phyloP scores from a whole-genome alignment of 768 basidiomycete species.

The Lactifluus hygrophoroides region DNA sequence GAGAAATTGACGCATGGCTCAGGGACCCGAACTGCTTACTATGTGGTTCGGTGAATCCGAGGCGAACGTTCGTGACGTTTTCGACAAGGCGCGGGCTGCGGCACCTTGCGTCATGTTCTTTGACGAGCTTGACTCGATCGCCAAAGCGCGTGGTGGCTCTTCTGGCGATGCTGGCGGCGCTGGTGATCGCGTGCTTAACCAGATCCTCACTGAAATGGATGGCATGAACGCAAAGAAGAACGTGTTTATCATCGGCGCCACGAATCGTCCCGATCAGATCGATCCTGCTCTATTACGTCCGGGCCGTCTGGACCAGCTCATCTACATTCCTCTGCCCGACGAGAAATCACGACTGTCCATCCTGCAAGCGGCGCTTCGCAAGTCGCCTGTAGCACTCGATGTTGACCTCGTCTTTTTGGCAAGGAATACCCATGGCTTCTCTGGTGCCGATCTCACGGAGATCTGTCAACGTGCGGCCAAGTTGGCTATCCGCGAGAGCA shows the following conservation, averaged over 20 bases:
- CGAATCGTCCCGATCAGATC: conserved; percentile 94
- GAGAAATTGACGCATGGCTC: conserved; percentile 15
- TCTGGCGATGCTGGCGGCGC: conserved; percentile 92
- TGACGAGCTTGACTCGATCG: conserved; percentile 98
- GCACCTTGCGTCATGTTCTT: conserved; percentile 99
- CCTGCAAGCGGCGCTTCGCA: conserved; percentile 84
- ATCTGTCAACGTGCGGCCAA: conserved; percentile 98
- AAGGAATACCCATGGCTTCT: conserved; percentile 93
- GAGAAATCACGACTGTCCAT: conserved; percentile 87
- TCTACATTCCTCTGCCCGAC: conserved; percentile 98
- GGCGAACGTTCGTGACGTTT: conserved; percentile 98
- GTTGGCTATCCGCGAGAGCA: conserved; percentile 90
- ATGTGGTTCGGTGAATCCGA: conserved; percentile 99
- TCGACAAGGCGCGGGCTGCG: conserved; percentile 98
- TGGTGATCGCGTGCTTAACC: conserved; percentile 95
- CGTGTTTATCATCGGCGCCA: conserved; percentile 96
- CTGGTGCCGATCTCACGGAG: conserved; percentile 99
- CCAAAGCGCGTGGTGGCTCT: conserved; percentile 86
- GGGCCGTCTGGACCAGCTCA: conserved; percentile 97
- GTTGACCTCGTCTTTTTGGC: conserved; percentile 85
- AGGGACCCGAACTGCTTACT: conserved; percentile 94
- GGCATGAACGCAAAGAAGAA: conserved; percentile 99
- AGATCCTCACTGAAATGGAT: conserved; percentile 97
- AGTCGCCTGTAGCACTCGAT: conserved; percentile 74
- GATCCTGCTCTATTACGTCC: conserved; percentile 90